phyloP scores from a whole-genome alignment of 805 yeast species.

The Metschnikowia colocasiae region DNA sequence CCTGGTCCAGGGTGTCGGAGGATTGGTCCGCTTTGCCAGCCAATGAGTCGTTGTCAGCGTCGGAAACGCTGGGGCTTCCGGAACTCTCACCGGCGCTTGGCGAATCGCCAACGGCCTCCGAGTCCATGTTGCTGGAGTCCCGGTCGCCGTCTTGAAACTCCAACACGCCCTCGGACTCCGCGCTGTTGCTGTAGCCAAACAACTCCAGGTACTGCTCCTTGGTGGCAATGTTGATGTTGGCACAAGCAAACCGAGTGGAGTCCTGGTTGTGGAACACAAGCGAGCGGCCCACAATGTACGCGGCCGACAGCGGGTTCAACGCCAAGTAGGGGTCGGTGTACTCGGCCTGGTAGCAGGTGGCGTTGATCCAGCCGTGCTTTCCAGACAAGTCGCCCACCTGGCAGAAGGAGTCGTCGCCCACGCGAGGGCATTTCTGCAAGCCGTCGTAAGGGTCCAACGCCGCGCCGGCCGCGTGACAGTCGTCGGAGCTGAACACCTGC shows the following conservation, averaged over 20 bases:
- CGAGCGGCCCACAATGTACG: slow-evolving; percentile 61
- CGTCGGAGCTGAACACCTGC: slow-evolving; percentile 46
- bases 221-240: slow-evolving; percentile 17
- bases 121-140: background rate
- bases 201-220: slow-evolving; percentile 16
- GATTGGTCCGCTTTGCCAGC: too few relatives aligned
- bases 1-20: too few relatives aligned
- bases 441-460: slow-evolving; percentile 66
- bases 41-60: too few relatives aligned
- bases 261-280: slow-evolving; percentile 18
- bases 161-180: background rate
- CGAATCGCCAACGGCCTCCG: too few relatives aligned
- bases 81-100: too few relatives aligned
- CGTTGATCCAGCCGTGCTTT: slow-evolving; percentile 68
- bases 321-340: slow-evolving; percentile 67
- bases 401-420: slow-evolving; percentile 52
- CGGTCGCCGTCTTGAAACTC: background rate
- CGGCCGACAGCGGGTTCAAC: slow-evolving; percentile 49
- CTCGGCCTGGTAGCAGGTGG: slow-evolving; percentile 62
- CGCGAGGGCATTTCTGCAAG: slow-evolving; percentile 47
- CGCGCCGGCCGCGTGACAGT: slow-evolving; percentile 51
- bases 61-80: too few relatives aligned
- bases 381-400: slow-evolving; percentile 77
- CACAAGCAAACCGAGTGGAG: slow-evolving; percentile 17
- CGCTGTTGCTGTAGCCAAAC: slow-evolving; percentile 1